phyloP scores from a whole-genome alignment of 176 grass and related monocot genomes.

The Ensete glaucum region DNA sequence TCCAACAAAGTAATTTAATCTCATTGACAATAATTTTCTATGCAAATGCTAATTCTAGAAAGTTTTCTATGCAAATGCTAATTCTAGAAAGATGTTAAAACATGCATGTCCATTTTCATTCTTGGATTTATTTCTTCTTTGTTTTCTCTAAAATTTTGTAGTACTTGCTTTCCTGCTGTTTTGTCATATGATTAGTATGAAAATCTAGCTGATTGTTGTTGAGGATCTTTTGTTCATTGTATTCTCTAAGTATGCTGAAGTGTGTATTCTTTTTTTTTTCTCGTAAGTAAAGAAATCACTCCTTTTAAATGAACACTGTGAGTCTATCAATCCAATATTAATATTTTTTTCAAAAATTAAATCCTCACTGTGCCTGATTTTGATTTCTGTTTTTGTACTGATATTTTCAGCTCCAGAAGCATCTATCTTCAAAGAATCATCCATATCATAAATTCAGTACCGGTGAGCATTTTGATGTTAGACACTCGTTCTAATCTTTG shows the following conservation, averaged over 20 bases:
- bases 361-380: background rate
- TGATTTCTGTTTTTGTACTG: constrained; percentile 4
- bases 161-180: too few species aligned
- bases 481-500: constrained; percentile 6
- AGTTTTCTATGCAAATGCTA: background rate
- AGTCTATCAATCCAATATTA: too few species aligned
- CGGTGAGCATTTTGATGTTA: constrained; percentile 39
- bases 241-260: too few species aligned
- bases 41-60: background rate
- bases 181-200: too few species aligned
- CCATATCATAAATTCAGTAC: constrained; percentile 97
- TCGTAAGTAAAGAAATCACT: background rate
- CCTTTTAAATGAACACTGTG: too few species aligned
- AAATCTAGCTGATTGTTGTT: constrained; percentile 5
- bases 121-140: constrained; percentile 18
- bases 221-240: constrained; percentile 1
- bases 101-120: background rate
- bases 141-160: background rate
- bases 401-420: constrained; percentile 79
- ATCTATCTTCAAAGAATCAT: constrained; percentile 69
- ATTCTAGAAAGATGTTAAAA: background rate
- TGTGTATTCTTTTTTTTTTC: background rate
- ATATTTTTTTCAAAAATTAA: background rate
- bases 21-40: background rate
- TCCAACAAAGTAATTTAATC: background rate